phyloP scores from a whole-genome alignment of 2,329 filamentous ascomycete genomes.

The Amphichorda felina region DNA sequence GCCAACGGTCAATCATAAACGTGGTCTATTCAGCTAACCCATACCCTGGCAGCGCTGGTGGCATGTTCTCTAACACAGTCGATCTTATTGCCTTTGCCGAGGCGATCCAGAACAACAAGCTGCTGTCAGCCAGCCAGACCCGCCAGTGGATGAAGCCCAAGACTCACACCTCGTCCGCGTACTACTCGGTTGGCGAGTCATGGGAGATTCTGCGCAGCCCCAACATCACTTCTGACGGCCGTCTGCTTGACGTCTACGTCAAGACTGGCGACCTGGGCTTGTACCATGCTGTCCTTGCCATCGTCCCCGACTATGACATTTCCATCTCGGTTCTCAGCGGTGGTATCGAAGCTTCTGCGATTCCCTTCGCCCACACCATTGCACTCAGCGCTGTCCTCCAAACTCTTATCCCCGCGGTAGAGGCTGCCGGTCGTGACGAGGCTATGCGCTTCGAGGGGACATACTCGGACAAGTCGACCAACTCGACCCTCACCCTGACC shows the following conservation, averaged over 20 bases:
- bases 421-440: constrained; percentile 26
- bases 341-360: constrained; percentile 12
- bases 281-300: constrained; percentile 25
- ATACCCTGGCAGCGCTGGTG: constrained; percentile 16
- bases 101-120: constrained; percentile 27
- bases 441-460: constrained; percentile 20
- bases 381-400: constrained; percentile 18
- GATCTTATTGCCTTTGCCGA: constrained; percentile 28
- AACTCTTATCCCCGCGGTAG: constrained; percentile 25
- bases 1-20: neutral
- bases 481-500: constrained; percentile 25
- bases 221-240: constrained; percentile 20
- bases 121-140: constrained; percentile 25
- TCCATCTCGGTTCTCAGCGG: constrained; percentile 26
- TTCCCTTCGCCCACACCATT: constrained; percentile 7
- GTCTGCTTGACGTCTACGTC: constrained; percentile 31
- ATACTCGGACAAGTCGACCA: constrained; percentile 22
- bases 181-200: constrained; percentile 25
- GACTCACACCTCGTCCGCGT: constrained; percentile 19
- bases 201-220: constrained; percentile 32
- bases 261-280: constrained; percentile 30
- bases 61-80: constrained; percentile 25
- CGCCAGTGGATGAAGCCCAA: constrained; percentile 30
- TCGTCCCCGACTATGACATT: constrained; percentile 34
- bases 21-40: no score